phyloP scores from a whole-genome alignment of 2,329 filamentous ascomycete species.

The Rhinocladiella mackenziei region DNA sequence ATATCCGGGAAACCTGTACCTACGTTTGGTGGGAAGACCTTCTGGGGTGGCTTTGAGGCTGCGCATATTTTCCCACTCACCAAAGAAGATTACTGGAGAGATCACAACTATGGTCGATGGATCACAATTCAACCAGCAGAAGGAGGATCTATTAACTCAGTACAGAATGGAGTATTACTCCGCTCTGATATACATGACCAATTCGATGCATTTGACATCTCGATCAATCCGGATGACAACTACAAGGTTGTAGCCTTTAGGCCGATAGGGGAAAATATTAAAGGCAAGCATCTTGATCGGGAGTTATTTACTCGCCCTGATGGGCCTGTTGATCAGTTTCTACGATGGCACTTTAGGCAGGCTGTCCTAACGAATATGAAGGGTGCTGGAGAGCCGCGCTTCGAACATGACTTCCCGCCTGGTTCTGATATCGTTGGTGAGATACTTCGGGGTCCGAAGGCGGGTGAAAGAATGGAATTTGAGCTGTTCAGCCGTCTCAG shows the following conservation, averaged over 20 bases:
- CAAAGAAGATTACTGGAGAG: background rate
- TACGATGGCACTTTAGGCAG: conserved; percentile 30
- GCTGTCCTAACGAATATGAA: conserved; percentile 30
- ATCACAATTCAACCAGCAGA: background rate
- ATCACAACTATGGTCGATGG: background rate
- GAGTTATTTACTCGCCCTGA: conserved; percentile 1
- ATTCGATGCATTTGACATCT: background rate
- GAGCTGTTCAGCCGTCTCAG: conserved; percentile 4
- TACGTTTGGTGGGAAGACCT: background rate
- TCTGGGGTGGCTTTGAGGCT: background rate
- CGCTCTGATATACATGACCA: background rate
- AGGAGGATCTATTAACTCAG: background rate
- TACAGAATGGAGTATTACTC: background rate
- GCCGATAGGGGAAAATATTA: background rate
- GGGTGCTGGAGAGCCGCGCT: conserved; percentile 28
- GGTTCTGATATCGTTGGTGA: conserved; percentile 23
- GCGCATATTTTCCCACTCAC: background rate
- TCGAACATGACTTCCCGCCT: conserved; percentile 29
- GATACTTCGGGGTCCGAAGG: conserved; percentile 1
- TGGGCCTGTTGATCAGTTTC: conserved; percentile 21
- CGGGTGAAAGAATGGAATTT: conserved; percentile 8
- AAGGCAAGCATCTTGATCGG: background rate
- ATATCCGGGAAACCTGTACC: background rate
- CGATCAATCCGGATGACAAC: background rate
- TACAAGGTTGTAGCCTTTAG: background rate